A percentile compares a stretch with the other conserved stretches of the same genome.
phyloP scores from a whole-genome alignment of 441 rosid species.

The Adansonia gregorii region DNA sequence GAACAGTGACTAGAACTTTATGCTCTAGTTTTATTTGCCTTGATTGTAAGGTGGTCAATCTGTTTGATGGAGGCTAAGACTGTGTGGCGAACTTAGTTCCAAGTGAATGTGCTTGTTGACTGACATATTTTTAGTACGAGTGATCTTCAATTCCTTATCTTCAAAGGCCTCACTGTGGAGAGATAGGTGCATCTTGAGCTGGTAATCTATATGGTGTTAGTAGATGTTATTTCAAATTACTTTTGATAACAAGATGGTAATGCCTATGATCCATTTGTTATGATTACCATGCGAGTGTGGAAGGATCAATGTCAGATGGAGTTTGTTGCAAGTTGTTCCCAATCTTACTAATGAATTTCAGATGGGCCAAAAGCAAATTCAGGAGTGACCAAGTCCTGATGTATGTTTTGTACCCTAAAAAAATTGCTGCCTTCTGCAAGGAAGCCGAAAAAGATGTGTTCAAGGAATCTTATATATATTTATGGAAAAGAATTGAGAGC shows the following conservation, averaged over 20 bases:
- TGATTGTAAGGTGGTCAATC: conserved; percentile 17
- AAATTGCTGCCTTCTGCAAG: background rate
- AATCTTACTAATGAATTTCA: background rate
- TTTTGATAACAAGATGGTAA: background rate
- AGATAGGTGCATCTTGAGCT: no score
- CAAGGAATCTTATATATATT: background rate
- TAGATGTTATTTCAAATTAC: no score
- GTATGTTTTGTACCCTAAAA: background rate
- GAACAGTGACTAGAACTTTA: background rate
- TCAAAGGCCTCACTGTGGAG: background rate
- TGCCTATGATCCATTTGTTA: background rate
- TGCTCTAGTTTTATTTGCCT: background rate
- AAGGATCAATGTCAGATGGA: background rate
- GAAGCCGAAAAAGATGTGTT: background rate
- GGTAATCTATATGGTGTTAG: no score
- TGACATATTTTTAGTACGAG: background rate
- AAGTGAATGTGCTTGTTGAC: background rate
- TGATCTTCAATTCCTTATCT: background rate
- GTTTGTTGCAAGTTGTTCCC: background rate
- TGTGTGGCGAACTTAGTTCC: no score
- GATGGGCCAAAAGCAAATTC: background rate
- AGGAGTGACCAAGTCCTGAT: background rate
- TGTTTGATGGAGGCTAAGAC: background rate
- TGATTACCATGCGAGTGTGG: background rate
- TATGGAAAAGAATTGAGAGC: background rate